Evolutionary conservation across 1,284 basidiomycete species (phyloP).

Genomic region (Malassezia nana): DNA sequence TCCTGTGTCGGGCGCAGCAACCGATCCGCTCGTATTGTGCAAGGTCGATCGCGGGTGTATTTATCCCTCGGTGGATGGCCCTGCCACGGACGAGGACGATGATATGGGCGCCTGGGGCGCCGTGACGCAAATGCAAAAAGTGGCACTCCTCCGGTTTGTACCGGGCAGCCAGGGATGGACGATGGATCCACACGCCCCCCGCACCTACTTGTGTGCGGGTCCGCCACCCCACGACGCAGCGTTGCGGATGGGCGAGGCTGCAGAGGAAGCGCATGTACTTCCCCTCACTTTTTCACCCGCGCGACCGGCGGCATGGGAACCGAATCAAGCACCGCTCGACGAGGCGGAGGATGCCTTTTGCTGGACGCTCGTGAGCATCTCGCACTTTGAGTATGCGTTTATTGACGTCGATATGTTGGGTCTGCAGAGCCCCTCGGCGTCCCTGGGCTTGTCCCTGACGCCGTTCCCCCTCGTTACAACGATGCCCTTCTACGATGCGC

Average conservation of each 20-base stretch:
- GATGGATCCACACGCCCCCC: conserved; percentile 8
- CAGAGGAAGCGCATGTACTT: conserved; percentile 5
- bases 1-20: conserved; percentile 68
- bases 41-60: conserved; percentile 82
- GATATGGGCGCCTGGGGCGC: conserved; percentile 58
- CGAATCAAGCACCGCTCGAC: conserved; percentile 54
- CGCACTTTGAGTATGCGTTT: conserved; percentile 86
- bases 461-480: conserved; percentile 78
- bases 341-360: conserved; percentile 87
- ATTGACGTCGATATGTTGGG: conserved; percentile 75
- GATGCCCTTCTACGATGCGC: conserved; percentile 63
- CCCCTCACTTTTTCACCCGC: conserved; percentile 8
- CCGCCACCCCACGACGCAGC: not conserved
- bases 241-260: not conserved
- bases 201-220: conserved; percentile 12
- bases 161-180: conserved; percentile 7
- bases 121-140: conserved; percentile 91
- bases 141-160: conserved; percentile 68
- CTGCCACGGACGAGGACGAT: conserved; percentile 17
- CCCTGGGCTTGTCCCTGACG: conserved; percentile 53
- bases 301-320: not conserved
- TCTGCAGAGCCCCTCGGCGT: conserved; percentile 60
- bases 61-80: conserved; percentile 24
- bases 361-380: conserved; percentile 91
- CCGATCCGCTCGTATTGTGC: conserved; percentile 75